A percentile compares a stretch with the other conserved stretches of the same genome.
phyloP scores from a whole-genome alignment of 2,329 filamentous ascomycete genomes.

The Diplodia sapinea region DNA sequence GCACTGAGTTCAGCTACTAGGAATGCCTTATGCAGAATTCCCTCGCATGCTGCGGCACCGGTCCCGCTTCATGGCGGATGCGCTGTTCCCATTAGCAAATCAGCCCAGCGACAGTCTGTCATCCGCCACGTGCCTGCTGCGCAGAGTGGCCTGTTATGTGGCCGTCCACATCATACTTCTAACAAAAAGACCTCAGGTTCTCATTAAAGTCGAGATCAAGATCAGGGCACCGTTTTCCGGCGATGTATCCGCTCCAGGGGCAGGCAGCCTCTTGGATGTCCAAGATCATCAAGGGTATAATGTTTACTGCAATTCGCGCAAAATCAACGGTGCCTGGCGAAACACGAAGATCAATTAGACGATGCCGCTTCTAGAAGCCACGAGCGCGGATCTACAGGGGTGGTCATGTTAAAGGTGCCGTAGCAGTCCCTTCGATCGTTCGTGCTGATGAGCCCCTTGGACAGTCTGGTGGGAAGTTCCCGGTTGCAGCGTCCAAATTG shows the following conservation, averaged over 20 bases:
- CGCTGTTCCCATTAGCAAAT: background rate
- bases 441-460: conserved; percentile 3
- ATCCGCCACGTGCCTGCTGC: background rate
- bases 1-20: background rate
- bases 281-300: background rate
- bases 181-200: background rate
- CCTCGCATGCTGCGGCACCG: background rate
- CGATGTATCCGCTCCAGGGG: conserved; percentile 8
- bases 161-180: background rate
- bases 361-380: conserved; percentile 6
- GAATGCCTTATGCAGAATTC: background rate
- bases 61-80: background rate
- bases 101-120: background rate
- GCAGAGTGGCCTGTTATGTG: background rate
- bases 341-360: conserved; percentile 1
- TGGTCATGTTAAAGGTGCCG: conserved; percentile 10
- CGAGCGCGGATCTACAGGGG: conserved; percentile 2
- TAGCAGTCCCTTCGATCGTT: conserved; percentile 15
- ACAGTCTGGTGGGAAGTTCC: background rate
- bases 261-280: background rate
- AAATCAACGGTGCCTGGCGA: conserved; percentile 5
- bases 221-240: background rate
- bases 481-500: background rate
- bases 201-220: background rate
- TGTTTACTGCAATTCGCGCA: background rate